Percentiles rank a stretch among this genome's conserved stretches.
These are phyloP conservation scores for Lactarius vividus DNA, from an alignment of 768 basidiomycete genomes.

Conservation along the genomic window DNA sequence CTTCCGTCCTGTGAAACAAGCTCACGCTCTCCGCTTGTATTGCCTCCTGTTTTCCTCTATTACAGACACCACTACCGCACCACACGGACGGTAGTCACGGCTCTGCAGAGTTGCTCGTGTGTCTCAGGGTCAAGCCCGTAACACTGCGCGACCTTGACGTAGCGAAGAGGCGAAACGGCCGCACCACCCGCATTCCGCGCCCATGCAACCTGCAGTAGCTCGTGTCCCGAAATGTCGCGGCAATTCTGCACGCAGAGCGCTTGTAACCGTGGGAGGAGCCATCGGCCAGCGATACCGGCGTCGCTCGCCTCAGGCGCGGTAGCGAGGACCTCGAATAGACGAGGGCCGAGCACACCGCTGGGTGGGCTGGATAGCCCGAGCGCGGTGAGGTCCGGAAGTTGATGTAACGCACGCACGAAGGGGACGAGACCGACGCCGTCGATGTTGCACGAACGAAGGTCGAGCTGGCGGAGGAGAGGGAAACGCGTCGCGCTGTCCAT, in stretches of 20 bases:
- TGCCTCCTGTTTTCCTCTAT: not conserved
- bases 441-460: constrained; percentile 34
- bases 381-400: constrained; percentile 33
- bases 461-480: constrained; percentile 32
- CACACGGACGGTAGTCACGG: constrained; percentile 31
- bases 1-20: not conserved
- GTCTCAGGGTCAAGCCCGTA: constrained; percentile 30
- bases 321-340: constrained; percentile 34
- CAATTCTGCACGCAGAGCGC: constrained; percentile 34
- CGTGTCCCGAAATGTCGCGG: constrained; percentile 34
- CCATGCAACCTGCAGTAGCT: constrained; percentile 31
- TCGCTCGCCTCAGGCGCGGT: constrained; percentile 23
- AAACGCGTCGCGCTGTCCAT: constrained; percentile 27
- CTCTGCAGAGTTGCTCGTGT: constrained; percentile 29
- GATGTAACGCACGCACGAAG: constrained; percentile 33
- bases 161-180: constrained; percentile 30
- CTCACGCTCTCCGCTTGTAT: not conserved
- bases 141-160: constrained; percentile 32
- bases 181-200: constrained; percentile 28
- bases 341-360: constrained; percentile 29
- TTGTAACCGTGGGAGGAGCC: constrained; percentile 33
- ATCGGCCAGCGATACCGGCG: constrained; percentile 18
- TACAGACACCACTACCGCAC: constrained; percentile 20
- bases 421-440: constrained; percentile 34
- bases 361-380: constrained; percentile 33